Conservation (phyloP, 306 rosid species). For the Trichosanthes cucumerina region DNA sequence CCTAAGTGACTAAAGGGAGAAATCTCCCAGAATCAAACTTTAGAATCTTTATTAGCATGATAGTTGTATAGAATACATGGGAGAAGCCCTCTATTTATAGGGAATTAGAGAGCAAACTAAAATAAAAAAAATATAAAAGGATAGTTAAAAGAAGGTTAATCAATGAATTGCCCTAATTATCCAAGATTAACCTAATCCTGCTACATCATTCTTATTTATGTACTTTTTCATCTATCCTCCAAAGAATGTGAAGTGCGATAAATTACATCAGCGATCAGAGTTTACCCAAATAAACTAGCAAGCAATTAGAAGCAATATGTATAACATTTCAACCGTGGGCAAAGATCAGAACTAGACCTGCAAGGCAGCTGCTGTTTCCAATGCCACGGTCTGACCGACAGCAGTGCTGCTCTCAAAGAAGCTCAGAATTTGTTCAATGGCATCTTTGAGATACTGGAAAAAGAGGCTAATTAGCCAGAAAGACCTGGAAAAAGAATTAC, state of each 20-base stretch:
- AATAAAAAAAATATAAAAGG: too few relatives aligned
- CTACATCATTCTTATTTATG: neutral
- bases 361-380: slow-evolving; percentile 95
- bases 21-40: too few relatives aligned
- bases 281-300: neutral
- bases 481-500: slow-evolving; percentile 14
- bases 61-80: too few relatives aligned
- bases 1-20: too few relatives aligned
- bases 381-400: slow-evolving; percentile 75
- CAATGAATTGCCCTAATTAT: too few relatives aligned
- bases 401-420: slow-evolving; percentile 68
- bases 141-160: too few relatives aligned
- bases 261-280: neutral
- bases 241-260: neutral
- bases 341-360: slow-evolving; percentile 44
- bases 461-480: slow-evolving; percentile 17
- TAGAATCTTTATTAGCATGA: too few relatives aligned
- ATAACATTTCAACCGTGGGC: neutral
- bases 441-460: slow-evolving; percentile 80
- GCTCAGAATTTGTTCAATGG: slow-evolving; percentile 61
- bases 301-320: neutral
- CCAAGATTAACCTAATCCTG: too few relatives aligned
- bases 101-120: too few relatives aligned
- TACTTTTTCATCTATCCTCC: neutral
- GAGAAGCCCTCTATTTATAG: too few relatives aligned